Conservation (phyloP, 1,139 yeast species). For the Suhomyces yuchorum region DNA sequence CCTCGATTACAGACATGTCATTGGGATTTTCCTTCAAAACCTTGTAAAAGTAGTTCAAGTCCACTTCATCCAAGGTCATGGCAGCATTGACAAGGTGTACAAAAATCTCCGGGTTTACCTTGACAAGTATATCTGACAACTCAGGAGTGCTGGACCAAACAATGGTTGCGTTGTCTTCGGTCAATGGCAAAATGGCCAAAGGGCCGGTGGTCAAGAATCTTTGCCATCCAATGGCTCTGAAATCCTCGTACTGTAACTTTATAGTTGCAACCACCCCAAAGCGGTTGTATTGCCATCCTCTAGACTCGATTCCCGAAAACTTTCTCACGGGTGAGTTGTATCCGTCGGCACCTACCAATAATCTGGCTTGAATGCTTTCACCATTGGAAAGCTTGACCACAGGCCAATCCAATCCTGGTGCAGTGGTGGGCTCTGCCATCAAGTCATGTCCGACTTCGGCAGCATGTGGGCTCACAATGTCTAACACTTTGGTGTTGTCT, state of each 20-base stretch:
- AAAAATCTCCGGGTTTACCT: slow-evolving; percentile 63
- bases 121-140: slow-evolving; percentile 61
- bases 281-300: slow-evolving; percentile 90
- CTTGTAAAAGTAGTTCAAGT: slow-evolving; percentile 41
- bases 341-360: slow-evolving; percentile 94
- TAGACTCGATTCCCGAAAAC: slow-evolving; percentile 76
- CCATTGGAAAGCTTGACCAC: slow-evolving; percentile 71
- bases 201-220: slow-evolving; percentile 93
- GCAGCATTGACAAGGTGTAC: slow-evolving; percentile 82
- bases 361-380: slow-evolving; percentile 60
- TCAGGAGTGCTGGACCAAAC: slow-evolving; percentile 93
- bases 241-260: slow-evolving; percentile 71
- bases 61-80: slow-evolving; percentile 61
- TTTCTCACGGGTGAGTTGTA: slow-evolving; percentile 89
- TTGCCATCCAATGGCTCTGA: slow-evolving; percentile 84
- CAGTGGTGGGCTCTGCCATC: slow-evolving; percentile 17
- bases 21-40: slow-evolving; percentile 36
- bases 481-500: slow-evolving; percentile 68
- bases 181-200: slow-evolving; percentile 84
- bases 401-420: slow-evolving; percentile 67
- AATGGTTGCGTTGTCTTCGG: slow-evolving; percentile 80
- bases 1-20: slow-evolving; percentile 58
- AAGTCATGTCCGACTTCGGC: slow-evolving; percentile 5
- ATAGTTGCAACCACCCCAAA: slow-evolving; percentile 92
- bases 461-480: slow-evolving; percentile 36